These are phyloP conservation scores for Penicillium palitans DNA, from an alignment of 2,329 filamentous ascomycete genomes.

Conservation along the genomic window DNA sequence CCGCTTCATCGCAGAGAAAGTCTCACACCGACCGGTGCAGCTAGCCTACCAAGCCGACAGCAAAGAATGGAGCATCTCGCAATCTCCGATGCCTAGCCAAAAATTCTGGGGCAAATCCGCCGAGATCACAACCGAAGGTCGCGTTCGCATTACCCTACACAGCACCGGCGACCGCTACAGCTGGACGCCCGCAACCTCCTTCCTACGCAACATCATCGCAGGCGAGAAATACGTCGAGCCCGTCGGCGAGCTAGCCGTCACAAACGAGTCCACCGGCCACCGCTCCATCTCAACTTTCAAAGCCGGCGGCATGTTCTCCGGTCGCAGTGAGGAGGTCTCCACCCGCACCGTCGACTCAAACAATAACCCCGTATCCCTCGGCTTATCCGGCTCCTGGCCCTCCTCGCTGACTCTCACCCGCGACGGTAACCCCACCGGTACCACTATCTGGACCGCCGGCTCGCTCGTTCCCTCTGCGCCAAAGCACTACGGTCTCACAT, in stretches of 20 bases:
- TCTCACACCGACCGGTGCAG: slow-evolving; percentile 86
- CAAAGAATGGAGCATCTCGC: slow-evolving; percentile 78
- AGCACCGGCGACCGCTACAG: slow-evolving; percentile 77
- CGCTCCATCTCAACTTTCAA: slow-evolving; percentile 90
- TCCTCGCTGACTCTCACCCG: slow-evolving; percentile 66
- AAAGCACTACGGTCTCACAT: slow-evolving; percentile 83
- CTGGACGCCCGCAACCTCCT: slow-evolving; percentile 85
- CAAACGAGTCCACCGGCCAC: slow-evolving; percentile 79
- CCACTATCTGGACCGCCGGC: slow-evolving; percentile 77
- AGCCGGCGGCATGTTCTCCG: slow-evolving; percentile 94
- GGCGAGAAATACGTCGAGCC: slow-evolving; percentile 98
- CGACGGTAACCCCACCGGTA: slow-evolving; percentile 60
- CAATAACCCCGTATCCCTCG: slow-evolving; percentile 65
- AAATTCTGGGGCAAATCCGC: slow-evolving; percentile 99
- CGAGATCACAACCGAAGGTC: slow-evolving; percentile 89
- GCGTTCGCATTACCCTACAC: slow-evolving; percentile 75
- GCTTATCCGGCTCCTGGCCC: slow-evolving; percentile 84
- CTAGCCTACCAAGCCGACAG: slow-evolving; percentile 93
- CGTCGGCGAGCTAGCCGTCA: slow-evolving; percentile 81
- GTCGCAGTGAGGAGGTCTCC: slow-evolving; percentile 83
- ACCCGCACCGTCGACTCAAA: slow-evolving; percentile 70
- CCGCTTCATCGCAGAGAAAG: slow-evolving; percentile 91
- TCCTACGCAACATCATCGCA: slow-evolving; percentile 92
- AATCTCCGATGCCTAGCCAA: slow-evolving; percentile 83
- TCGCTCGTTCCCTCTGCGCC: slow-evolving; percentile 74